Evolutionary conservation across 495 filamentous ascomycete genomes (phyloP).

Genomic region (Penicillium tannophilum): DNA sequence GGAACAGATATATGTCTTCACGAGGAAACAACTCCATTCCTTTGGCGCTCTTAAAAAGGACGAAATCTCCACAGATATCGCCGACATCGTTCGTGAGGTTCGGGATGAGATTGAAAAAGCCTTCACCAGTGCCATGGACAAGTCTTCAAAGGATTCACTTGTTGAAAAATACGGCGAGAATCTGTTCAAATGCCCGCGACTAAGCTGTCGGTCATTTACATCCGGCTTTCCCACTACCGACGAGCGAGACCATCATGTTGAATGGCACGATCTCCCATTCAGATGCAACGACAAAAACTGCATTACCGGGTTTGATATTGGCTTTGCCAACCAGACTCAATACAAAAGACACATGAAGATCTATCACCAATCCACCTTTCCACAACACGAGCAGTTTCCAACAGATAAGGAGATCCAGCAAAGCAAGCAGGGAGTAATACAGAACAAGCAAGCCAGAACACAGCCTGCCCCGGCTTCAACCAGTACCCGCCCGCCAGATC

Average conservation of each 20-base stretch:
- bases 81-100: background rate
- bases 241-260: background rate
- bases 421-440: background rate
- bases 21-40: conserved; percentile 7
- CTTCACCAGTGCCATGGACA: conserved; percentile 1
- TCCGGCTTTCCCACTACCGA: conserved; percentile 3
- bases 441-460: background rate
- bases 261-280: conserved; percentile 1
- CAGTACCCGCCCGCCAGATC: background rate
- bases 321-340: background rate
- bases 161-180: conserved; percentile 1
- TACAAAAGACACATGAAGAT: conserved; percentile 8
- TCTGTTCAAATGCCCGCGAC: conserved; percentile 1
- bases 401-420: conserved; percentile 2
- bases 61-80: background rate
- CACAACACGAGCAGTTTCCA: background rate
- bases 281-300: conserved; percentile 5
- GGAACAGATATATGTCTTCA: conserved; percentile 8
- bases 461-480: background rate
- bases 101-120: conserved; percentile 5
- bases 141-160: background rate
- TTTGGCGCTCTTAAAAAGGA: conserved; percentile 1
- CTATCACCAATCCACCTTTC: background rate
- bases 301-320: conserved; percentile 5
- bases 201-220: conserved; percentile 8